phyloP scores from a whole-genome alignment of 2,329 filamentous ascomycete genomes.

The Fusarium veterinarium region DNA sequence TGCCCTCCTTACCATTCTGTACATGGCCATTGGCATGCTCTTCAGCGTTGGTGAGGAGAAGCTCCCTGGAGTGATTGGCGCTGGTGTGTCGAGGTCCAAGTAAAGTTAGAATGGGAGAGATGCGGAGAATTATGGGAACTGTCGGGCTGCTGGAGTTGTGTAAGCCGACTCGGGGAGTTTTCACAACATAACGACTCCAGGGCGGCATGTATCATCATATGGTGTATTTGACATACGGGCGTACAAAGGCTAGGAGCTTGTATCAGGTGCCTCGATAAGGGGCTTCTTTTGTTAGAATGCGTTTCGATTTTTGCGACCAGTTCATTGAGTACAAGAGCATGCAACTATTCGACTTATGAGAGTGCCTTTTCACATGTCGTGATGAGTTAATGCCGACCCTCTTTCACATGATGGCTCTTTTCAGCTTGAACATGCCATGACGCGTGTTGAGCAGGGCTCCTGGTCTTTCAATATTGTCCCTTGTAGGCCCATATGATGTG shows the following conservation, averaged over 20 bases:
- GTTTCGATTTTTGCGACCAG: constrained; percentile 34
- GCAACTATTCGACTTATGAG: not conserved
- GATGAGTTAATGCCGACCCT: not conserved
- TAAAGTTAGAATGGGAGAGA: constrained; percentile 46
- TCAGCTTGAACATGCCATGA: not conserved
- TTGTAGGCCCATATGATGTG: not conserved
- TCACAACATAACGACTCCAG: constrained; percentile 37
- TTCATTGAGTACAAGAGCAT: constrained; percentile 27
- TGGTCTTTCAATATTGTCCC: not conserved
- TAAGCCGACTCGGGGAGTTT: constrained; percentile 35
- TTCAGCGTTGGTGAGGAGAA: constrained; percentile 88
- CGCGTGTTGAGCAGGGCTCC: not conserved
- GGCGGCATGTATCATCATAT: constrained; percentile 46
- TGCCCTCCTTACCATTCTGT: constrained; percentile 73
- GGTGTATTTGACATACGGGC: constrained; percentile 49
- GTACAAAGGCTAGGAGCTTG: constrained; percentile 47
- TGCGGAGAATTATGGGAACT: constrained; percentile 14
- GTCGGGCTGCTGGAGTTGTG: constrained; percentile 38
- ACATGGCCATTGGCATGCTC: constrained; percentile 79
- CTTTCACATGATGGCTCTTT: not conserved
- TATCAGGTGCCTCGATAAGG: constrained; percentile 41
- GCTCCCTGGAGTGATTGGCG: constrained; percentile 94
- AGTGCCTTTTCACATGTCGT: not conserved
- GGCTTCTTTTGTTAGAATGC: constrained; percentile 46
- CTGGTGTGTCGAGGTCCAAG: constrained; percentile 84